phyloP scores from a whole-genome alignment of 148 eudicot genomes.

The Nepenthes gracilis region DNA sequence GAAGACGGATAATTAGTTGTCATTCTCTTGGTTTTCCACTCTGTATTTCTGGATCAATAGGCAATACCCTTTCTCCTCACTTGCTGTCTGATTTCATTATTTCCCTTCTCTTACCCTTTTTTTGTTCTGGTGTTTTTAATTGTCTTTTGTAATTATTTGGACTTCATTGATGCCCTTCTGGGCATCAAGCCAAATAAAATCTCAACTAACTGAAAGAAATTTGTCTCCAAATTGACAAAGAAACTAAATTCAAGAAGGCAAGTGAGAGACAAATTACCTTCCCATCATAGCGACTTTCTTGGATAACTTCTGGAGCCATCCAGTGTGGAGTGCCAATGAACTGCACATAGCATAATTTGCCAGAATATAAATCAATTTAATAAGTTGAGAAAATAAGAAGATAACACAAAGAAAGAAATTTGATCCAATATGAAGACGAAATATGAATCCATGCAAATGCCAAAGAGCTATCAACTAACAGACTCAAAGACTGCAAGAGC shows the following conservation, averaged over 20 bases:
- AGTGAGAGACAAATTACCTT: constrained; percentile 43
- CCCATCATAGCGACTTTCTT: constrained; percentile 98
- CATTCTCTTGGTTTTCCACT: too few relatives aligned
- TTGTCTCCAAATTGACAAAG: neutral
- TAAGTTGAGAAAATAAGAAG: neutral
- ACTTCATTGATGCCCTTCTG: too few relatives aligned
- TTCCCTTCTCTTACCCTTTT: too few relatives aligned
- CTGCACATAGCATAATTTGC: constrained; percentile 26
- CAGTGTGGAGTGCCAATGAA: constrained; percentile 99
- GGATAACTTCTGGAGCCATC: constrained; percentile 99
- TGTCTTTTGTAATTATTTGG: too few relatives aligned
- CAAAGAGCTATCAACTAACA: neutral
- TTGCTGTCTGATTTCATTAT: too few relatives aligned
- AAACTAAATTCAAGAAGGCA: constrained; percentile 1
- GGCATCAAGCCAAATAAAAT: too few relatives aligned
- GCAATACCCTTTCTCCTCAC: too few relatives aligned
- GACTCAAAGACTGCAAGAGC: neutral
- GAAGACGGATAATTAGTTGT: too few relatives aligned
- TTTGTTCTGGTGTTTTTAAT: too few relatives aligned
- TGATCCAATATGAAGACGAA: neutral
- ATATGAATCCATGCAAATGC: neutral
- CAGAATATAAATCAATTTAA: constrained; percentile 3
- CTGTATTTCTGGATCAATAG: too few relatives aligned
- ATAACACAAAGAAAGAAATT: neutral
- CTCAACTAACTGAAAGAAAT: too few relatives aligned